Evolutionary conservation across 441 rosid species (phyloP), one percentile per base, ranked within the genome.

Genomic region (Biscutella auriculata): DNA sequence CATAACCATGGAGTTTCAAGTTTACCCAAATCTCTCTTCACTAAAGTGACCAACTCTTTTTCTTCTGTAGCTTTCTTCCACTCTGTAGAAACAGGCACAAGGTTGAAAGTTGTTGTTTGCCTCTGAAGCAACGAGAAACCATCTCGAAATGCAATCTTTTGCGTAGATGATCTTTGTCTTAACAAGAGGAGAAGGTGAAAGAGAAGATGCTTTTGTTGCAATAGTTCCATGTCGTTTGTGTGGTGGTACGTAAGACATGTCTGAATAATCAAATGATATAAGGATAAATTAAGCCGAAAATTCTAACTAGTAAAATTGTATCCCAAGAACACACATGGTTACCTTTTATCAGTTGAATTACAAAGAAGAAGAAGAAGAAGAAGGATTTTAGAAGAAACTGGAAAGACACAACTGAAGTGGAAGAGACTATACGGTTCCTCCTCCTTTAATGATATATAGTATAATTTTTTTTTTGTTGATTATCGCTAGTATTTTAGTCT

Each of bases 191-290:
- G 46, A 36, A n/a, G n/a, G n/a, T n/a, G n/a, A n/a, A 57, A 49
- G 62, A 29, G 70, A 76, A 4, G 73, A 32, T 44, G 72, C 60
- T 51, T 17, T 70, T n/a, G 41, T 16, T 6, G 58, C 58, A 32
- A 51, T 74, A 26, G 62, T 60, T 8, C 71, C 70, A 53, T 74
- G 76, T 32, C 83, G 75, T 74, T 75, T 84, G 68, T 82, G 87
- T 55, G 86, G 92, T 68, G 92, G 84, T 50, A 84, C 47, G 54
- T 84, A 80, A 44, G 84, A 76, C 83, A 19, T 19, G 23, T 48
- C 49, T 46, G 52, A 10, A 23, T 49, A 39, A 28, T 1, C 27
- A 46, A 6, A 42, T 4, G 14, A 36, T 19, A 54, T n/a, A 1
- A 19, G 23, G 23, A 4, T n/a, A n/a, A 14, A 2, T 23, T 9